Conservation (phyloP, 257 asterid genomes). For the Petunia secreta region DNA sequence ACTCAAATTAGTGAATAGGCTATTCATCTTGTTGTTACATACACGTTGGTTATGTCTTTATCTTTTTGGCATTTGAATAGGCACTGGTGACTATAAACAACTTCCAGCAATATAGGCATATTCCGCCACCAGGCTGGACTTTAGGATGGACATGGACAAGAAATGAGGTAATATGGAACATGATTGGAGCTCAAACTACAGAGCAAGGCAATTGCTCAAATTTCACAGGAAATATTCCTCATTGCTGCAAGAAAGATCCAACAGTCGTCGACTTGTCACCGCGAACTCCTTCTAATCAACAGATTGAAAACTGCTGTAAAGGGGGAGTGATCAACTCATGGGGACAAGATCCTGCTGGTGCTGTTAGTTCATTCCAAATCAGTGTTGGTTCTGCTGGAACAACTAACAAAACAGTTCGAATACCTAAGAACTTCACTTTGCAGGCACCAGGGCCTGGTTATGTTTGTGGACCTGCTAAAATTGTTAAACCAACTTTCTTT, state of each 20-base stretch:
- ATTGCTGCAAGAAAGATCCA: constrained; percentile 80
- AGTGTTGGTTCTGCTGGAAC: constrained; percentile 79
- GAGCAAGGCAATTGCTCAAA: constrained; percentile 94
- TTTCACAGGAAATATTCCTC: constrained; percentile 64
- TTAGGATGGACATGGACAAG: constrained; percentile 93
- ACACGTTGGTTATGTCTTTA: too few relatives aligned
- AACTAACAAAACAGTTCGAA: constrained; percentile 67
- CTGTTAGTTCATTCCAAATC: constrained; percentile 69
- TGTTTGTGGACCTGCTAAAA: constrained; percentile 78
- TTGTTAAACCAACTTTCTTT: constrained; percentile 66
- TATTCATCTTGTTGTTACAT: not conserved
- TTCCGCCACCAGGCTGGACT: constrained; percentile 90
- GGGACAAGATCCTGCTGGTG: constrained; percentile 67
- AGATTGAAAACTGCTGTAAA: constrained; percentile 75
- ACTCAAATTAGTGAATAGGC: too few relatives aligned
- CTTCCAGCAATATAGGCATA: constrained; percentile 90
- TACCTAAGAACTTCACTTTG: constrained; percentile 75
- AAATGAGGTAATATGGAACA: constrained; percentile 85
- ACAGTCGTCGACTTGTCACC: constrained; percentile 73
- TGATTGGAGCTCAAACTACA: constrained; percentile 74
- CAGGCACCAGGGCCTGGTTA: constrained; percentile 84
- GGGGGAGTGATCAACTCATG: constrained; percentile 78
- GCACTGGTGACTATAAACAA: constrained; percentile 62
- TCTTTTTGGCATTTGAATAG: not conserved
- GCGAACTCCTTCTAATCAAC: constrained; percentile 73